A percentile compares a stretch with the other conserved stretches of the same genome.
Evolutionary conservation across 2,329 filamentous ascomycete species (phyloP).

Genomic region (Fusarium sp.): DNA sequence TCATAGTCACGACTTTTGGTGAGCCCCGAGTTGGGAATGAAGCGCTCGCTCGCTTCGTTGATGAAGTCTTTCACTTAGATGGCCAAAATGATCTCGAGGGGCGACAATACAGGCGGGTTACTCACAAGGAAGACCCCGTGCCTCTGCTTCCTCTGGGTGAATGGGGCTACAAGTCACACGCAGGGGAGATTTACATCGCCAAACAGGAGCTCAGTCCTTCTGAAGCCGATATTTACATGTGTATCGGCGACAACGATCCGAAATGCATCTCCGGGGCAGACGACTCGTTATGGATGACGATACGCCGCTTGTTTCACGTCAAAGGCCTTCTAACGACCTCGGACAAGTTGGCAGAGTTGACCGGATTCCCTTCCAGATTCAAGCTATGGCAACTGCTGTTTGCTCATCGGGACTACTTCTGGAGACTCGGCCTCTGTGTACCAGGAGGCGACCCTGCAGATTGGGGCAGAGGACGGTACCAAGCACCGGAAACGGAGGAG

Average conservation of each 20-base stretch:
- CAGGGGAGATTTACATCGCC: slow-evolving; percentile 86
- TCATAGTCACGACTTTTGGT: slow-evolving; percentile 89
- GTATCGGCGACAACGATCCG: slow-evolving; percentile 75
- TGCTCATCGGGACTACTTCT: slow-evolving; percentile 96
- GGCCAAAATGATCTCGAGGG: slow-evolving; percentile 46
- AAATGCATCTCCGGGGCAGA: slow-evolving; percentile 74
- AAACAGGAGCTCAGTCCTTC: slow-evolving; percentile 75
- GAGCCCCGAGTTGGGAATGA: slow-evolving; percentile 77
- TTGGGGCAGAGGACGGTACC: slow-evolving; percentile 66
- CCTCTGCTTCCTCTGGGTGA: slow-evolving; percentile 85
- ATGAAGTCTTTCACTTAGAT: slow-evolving; percentile 60
- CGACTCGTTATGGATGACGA: slow-evolving; percentile 43
- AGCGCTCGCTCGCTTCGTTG: slow-evolving; percentile 64
- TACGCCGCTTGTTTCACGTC: slow-evolving; percentile 39
- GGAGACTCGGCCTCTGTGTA: slow-evolving; percentile 88
- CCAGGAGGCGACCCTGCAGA: slow-evolving; percentile 78
- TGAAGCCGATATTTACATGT: slow-evolving; percentile 74
- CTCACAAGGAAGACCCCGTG: slow-evolving; percentile 87
- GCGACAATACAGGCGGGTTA: slow-evolving; percentile 76
- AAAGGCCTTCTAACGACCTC: slow-evolving; percentile 40
- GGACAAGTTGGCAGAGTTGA: slow-evolving; percentile 23
- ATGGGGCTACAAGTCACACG: slow-evolving; percentile 88
- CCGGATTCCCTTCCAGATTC: slow-evolving; percentile 67
- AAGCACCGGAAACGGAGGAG: slow-evolving; percentile 50
- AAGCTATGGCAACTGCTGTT: slow-evolving; percentile 94